Evolutionary conservation across 306 rosid species (phyloP).

Genomic region (Corylus americana): DNA sequence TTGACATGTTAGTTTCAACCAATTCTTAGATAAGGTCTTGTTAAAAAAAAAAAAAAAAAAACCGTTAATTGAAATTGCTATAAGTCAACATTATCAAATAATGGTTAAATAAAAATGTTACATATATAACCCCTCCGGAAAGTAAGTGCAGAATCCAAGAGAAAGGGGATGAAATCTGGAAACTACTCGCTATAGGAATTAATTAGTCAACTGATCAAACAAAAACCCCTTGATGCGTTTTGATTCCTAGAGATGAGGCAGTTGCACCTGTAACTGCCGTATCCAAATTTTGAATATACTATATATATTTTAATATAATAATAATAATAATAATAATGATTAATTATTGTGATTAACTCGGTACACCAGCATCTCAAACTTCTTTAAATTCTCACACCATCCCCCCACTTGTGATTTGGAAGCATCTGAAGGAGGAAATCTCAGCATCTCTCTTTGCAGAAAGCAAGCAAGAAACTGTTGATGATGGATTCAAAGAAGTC

Average conservation of each 20-base stretch:
- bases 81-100: too few relatives aligned
- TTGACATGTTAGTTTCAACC: too few relatives aligned
- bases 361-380: conserved; percentile 7
- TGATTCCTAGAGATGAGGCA: conserved; percentile 21
- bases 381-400: conserved; percentile 43
- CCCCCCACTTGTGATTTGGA: conserved; percentile 27
- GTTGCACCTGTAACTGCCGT: conserved; percentile 41
- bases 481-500: conserved; percentile 80
- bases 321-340: neutral
- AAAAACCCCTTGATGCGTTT: conserved; percentile 13
- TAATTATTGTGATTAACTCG: neutral
- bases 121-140: too few relatives aligned
- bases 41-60: too few relatives aligned
- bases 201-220: neutral
- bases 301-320: conserved; percentile 11
- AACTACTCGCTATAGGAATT: conserved; percentile 5
- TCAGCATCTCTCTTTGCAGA: neutral
- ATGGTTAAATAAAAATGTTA: too few relatives aligned
- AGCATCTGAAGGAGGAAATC: neutral
- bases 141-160: conserved; percentile 18
- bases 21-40: too few relatives aligned
- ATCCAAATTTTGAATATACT: conserved; percentile 19
- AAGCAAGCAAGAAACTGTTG: neutral
- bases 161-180: conserved; percentile 13
- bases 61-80: too few relatives aligned